Conservation (phyloP, 371 early-diverging fungal species). For the Basidiobolus meristosporus region DNA sequence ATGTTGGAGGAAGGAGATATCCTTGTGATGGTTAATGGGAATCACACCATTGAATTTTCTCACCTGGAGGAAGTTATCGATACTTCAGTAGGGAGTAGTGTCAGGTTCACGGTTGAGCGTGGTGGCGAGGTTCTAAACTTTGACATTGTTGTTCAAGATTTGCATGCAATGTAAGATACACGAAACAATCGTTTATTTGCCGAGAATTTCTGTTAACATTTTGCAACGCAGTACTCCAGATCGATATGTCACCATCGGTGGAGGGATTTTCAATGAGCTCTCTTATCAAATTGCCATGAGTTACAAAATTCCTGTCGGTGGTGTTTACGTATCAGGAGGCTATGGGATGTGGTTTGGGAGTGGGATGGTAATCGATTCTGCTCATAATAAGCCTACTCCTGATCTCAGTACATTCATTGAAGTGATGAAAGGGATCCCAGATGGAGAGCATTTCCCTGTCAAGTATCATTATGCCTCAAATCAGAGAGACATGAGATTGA, state of each 20-base stretch:
- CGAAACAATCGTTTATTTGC: too few species aligned
- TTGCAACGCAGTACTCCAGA: constrained; percentile 22
- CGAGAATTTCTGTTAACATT: neutral
- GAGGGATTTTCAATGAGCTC: constrained; percentile 58
- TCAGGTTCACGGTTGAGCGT: constrained; percentile 45
- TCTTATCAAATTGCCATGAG: constrained; percentile 74
- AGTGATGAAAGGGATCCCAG: constrained; percentile 35
- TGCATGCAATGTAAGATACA: constrained; percentile 41
- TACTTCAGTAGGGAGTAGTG: constrained; percentile 39
- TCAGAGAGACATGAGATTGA: constrained; percentile 42
- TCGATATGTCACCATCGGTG: constrained; percentile 68
- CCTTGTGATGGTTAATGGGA: constrained; percentile 49
- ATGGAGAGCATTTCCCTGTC: constrained; percentile 61
- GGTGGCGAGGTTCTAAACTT: constrained; percentile 49
- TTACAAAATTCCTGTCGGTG: constrained; percentile 45
- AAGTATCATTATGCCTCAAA: constrained; percentile 41
- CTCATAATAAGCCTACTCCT: constrained; percentile 46
- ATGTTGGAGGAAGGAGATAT: constrained; percentile 76
- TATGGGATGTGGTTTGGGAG: constrained; percentile 43
- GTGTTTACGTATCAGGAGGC: constrained; percentile 60
- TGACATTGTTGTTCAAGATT: constrained; percentile 32
- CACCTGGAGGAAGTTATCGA: constrained; percentile 61
- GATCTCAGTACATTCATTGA: constrained; percentile 55
- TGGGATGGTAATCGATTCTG: constrained; percentile 23
- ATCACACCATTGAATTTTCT: constrained; percentile 62